Base-by-base conservation (phyloP, 116 monocot species). In the Iris pallida region DNA sequence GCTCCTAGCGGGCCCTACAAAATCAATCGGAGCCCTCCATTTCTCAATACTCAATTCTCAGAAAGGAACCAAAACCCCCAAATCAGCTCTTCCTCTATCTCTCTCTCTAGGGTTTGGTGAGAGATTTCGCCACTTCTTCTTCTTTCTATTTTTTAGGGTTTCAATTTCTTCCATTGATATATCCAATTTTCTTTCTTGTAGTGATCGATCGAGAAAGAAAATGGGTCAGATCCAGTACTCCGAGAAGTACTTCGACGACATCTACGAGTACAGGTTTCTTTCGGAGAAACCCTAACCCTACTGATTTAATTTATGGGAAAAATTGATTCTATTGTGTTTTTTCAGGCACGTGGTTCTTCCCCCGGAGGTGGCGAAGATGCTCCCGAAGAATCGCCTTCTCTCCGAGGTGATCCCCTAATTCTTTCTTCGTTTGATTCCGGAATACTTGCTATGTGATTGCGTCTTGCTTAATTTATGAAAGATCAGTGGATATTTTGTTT, bases 301-400 rank as follows among this genome's bases (percentile, higher is more conserved):
- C n/a, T n/a, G 30, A 30, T 30, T 3, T 30, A 3, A 0, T 30
- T 30, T 30, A 30, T 30, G 30, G 3, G 30, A 30, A 30, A 30
- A 1, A 30, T 30, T 30, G 30, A 30, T 30, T 30, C 30, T 0
- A 1, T 30, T 30, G 30, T 30, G 30, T 1, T 30, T 60, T 60
- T 51, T 17, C 73, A 93, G 89, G 81, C 93, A 93, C 46, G 86
- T 93, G 47, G 86, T 93, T 59, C 89, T 93, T 47, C 93, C 93
- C 8, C 83, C 93, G 44, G 89, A 93, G 45, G 93, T 93, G 51
- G 89, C 93, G 1, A 93, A 93, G 79, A 62, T 89, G 71, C 86
- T 93, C 19, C 93, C 89, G 15, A 93, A 93, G 77, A 86, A 88
- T 58, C 86, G 93, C 8, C 83, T 92, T 18, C 89, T 93, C 68